phyloP scores from a whole-genome alignment of 495 filamentous ascomycete genomes.

The Tuber indicum region DNA sequence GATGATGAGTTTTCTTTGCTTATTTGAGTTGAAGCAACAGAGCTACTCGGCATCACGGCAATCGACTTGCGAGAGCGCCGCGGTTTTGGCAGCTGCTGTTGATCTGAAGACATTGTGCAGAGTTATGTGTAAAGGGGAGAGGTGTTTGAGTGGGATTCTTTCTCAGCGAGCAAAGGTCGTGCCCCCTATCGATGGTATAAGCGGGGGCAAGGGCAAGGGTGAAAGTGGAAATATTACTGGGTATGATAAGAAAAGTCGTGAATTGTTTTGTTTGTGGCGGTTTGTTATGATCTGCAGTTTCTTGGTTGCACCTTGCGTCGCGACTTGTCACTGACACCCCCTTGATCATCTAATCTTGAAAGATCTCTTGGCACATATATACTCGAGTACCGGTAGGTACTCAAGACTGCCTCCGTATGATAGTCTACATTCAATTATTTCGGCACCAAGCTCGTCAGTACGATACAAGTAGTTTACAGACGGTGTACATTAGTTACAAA shows the following conservation, averaged over 20 bases:
- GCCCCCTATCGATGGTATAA: background rate
- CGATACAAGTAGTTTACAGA: too few species aligned
- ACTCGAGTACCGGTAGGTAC: too few species aligned
- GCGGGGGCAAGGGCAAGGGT: background rate
- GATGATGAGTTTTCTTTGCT: slow-evolving; percentile 40
- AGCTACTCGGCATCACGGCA: slow-evolving; percentile 53
- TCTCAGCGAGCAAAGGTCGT: background rate
- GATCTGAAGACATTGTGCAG: slow-evolving; percentile 19
- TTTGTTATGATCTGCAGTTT: slow-evolving; percentile 4
- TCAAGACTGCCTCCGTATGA: too few species aligned
- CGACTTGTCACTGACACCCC: background rate
- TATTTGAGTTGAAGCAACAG: slow-evolving; percentile 41
- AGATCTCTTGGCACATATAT: background rate
- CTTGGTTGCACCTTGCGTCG: slow-evolving; percentile 4
- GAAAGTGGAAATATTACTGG: background rate
- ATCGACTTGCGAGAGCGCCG: slow-evolving; percentile 72
- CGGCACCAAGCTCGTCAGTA: too few species aligned
- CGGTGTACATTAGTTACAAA: background rate
- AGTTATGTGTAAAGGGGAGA: background rate
- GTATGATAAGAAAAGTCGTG: background rate
- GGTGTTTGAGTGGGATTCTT: background rate
- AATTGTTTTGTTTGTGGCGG: slow-evolving; percentile 3
- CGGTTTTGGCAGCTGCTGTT: slow-evolving; percentile 34
- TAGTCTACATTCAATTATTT: background rate
- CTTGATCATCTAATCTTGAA: background rate